Evolutionary conservation across 805 yeast species (phyloP).

Genomic region (Zygoascus tannicola): DNA sequence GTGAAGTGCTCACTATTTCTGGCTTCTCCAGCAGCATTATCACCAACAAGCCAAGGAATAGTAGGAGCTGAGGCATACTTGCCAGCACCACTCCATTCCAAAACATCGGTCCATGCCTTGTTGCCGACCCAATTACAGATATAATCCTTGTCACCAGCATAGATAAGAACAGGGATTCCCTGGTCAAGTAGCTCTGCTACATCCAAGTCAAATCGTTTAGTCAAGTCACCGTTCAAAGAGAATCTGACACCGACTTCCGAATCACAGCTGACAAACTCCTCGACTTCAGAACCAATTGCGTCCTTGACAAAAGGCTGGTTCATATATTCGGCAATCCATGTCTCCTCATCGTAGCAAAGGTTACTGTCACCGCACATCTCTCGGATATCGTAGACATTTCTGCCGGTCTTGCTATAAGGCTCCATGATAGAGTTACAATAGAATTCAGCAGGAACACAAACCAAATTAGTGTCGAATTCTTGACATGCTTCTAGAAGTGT

Average conservation of each 20-base stretch:
- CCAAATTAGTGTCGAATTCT: slow-evolving; percentile 55
- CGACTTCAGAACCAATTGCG: slow-evolving; percentile 82
- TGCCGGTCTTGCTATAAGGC: slow-evolving; percentile 71
- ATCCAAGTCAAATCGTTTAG: slow-evolving; percentile 70
- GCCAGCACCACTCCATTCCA: slow-evolving; percentile 48
- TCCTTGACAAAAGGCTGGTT: slow-evolving; percentile 63
- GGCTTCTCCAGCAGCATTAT: slow-evolving; percentile 52
- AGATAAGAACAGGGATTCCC: slow-evolving; percentile 63
- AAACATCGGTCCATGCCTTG: slow-evolving; percentile 62
- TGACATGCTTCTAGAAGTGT: slow-evolving; percentile 67
- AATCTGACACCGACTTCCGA: slow-evolving; percentile 42
- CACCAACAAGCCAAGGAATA: slow-evolving; percentile 29
- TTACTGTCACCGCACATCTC: slow-evolving; percentile 38
- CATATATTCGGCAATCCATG: slow-evolving; percentile 64
- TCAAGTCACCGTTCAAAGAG: slow-evolving; percentile 71
- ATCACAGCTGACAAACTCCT: slow-evolving; percentile 64
- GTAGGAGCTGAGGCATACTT: slow-evolving; percentile 35
- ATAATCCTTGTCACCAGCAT: slow-evolving; percentile 84
- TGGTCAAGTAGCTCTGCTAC: slow-evolving; percentile 56
- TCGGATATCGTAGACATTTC: slow-evolving; percentile 82
- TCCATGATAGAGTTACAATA: slow-evolving; percentile 78
- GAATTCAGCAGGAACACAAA: slow-evolving; percentile 82
- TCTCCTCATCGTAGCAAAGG: slow-evolving; percentile 67
- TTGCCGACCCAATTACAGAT: slow-evolving; percentile 88
- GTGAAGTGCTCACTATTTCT: slow-evolving; percentile 58